Evolutionary conservation across 805 yeast genomes (phyloP).

Genomic region (Cyberlindnera saturnus): DNA sequence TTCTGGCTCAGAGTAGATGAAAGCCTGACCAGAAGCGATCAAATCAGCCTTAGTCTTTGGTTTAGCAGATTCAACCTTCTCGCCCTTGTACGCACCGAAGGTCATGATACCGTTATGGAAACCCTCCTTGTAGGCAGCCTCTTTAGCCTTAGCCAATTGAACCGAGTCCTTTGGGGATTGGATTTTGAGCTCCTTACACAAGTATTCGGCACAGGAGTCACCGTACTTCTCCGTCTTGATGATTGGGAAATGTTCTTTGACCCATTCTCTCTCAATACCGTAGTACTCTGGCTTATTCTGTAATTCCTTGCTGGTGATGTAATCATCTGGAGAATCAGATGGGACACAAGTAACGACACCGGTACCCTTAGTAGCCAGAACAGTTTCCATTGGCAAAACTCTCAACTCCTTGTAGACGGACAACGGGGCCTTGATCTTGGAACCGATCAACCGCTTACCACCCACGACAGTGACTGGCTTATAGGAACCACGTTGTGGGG

Average conservation of each 20-base stretch:
- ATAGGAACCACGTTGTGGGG: constrained; percentile 82
- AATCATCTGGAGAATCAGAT: constrained; percentile 98
- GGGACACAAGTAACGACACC: constrained; percentile 99
- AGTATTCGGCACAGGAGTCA: constrained; percentile 74
- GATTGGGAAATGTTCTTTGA: constrained; percentile 66
- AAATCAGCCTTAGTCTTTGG: constrained; percentile 79
- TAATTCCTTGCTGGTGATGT: constrained; percentile 76
- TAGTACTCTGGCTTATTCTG: constrained; percentile 88
- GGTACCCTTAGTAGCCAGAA: constrained; percentile 91
- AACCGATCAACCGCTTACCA: constrained; percentile 78
- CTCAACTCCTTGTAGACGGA: constrained; percentile 64
- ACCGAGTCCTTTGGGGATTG: constrained; percentile 90
- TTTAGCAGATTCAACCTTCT: constrained; percentile 87
- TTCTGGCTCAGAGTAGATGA: constrained; percentile 94
- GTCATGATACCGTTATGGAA: constrained; percentile 83
- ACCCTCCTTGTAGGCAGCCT: constrained; percentile 93
- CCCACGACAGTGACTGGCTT: constrained; percentile 49
- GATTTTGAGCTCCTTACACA: constrained; percentile 84
- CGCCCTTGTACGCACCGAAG: constrained; percentile 79
- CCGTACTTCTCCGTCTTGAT: constrained; percentile 84
- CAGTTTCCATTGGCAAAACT: constrained; percentile 96
- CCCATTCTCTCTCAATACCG: constrained; percentile 83
- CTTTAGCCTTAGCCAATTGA: constrained; percentile 88
- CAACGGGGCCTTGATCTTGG: constrained; percentile 81
- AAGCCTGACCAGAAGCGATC: constrained; percentile 71